Evolutionary conservation across 345 rosid genomes (phyloP), one percentile per base, ranked within the genome.

Genomic region (Anastatica hierochuntica): DNA sequence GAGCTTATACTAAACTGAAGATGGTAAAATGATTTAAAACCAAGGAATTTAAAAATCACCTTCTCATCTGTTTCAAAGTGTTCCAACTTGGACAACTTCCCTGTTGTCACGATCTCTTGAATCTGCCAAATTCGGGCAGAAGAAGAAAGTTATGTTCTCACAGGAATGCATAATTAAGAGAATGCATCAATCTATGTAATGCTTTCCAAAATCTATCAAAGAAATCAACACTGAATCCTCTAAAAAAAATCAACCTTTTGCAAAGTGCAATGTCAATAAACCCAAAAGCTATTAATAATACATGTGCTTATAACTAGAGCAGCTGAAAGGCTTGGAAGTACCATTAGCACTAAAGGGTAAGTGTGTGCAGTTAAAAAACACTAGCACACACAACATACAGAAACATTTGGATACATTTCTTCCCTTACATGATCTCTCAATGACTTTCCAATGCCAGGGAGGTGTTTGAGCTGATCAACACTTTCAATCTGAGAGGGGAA

Each of bases 21-120:
- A 30, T 10, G 13, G n/a, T 15, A 33, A 24, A 51, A 20, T 8
- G 8, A 44, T 12, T 35, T 33, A 7, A 45, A 20, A n/a, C n/a
- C 8, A 0, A 5, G 49, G 12, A 39, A 50, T 39, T 56, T 27
- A 2, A 2, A 43, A 18, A 42, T 17, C 71, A 90, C 98, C 96
- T 88, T 92, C 60, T 88, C 96, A 77, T 88, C 95, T 21, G 77
- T 74, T 80, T 88, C 94, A 68, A 88, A 92, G 67, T 92, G 94
- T 69, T 92, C 85, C 79, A 92, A 67, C 81, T 92, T 92, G 45
- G 90, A 85, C 57, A 88, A 53, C 73, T 79, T 88, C 51, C 96
- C 90, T 21, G 88, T 85, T 31, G 83, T 75, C 55, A 81, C 76
- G 39, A 92, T 92, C 80, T 92, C 98, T 70, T 92, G 96, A 65